Base-by-base conservation (phyloP, 2,329 filamentous ascomycete species). In the Epichloe typhina region DNA sequence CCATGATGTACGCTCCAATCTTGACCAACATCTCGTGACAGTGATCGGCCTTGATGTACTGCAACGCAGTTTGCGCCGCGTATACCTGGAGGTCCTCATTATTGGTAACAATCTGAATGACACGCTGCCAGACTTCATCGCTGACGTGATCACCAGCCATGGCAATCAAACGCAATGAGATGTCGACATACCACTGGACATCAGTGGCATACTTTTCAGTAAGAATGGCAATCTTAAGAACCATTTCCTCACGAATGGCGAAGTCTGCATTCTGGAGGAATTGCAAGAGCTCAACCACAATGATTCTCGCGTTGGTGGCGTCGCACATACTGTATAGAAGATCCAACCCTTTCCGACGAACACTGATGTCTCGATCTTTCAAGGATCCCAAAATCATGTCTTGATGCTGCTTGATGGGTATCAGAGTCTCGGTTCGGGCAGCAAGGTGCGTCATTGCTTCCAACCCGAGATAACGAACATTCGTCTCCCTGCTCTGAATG, bases 241-340 rank as follows among this genome's bases (percentile, higher is more conserved):
- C 93, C 93, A 98, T 98, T 67, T 98, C 93, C 70, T 98, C 94
- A 56, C 94, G 82, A 60, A 98, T 96, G 5, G 91, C 91, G 66
- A 95, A 98, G 67, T 98, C 93, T 46, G 93, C 93, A 51, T 88
- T 95, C 62, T 96, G 91, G 8, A 98, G 78, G 66, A 96, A 97
- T 58, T 91, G 88, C 49, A 98, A 71, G 47, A 98, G 81, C 70
- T 98, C 93, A 53, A 86, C 85, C 39, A 98, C 93, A 57, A 98
- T 95, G 9, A 88, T 83, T 56, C 88, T 86, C 7, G 93, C 89
- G 67, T 98, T 98, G n/a, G 84, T 84, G 36, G 86, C 80, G 68
- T 98, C 93, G 66, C 94, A 98, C 93, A 98, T 98, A 80, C 93
- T 98, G 78, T 98, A 98, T 36, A 98, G 78, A 51, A 98, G 72